Percentiles rank a stretch among this genome's conserved stretches.
Conservation (phyloP, 768 basidiomycete species). For the Leccinum subgranulosum region DNA sequence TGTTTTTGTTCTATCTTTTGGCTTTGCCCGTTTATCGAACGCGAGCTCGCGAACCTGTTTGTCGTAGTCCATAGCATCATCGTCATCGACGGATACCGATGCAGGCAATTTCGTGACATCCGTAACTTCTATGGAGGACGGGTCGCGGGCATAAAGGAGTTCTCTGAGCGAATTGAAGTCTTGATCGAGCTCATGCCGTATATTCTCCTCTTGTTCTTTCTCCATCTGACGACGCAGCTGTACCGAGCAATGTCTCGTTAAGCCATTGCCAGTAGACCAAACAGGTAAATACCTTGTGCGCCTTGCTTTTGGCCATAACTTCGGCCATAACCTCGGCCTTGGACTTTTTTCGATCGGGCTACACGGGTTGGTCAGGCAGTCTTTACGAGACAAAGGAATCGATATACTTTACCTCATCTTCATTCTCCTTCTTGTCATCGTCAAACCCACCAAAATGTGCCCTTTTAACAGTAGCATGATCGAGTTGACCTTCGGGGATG, state of each 20-base stretch:
- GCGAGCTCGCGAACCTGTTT: slow-evolving; percentile 88
- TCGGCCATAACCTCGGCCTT: slow-evolving; percentile 98
- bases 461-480: slow-evolving; percentile 58
- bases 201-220: slow-evolving; percentile 78
- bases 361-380: slow-evolving; percentile 5
- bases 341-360: slow-evolving; percentile 84
- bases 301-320: slow-evolving; percentile 95
- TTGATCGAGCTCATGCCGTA: slow-evolving; percentile 85
- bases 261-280: background rate
- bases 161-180: slow-evolving; percentile 80
- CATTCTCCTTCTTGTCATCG: slow-evolving; percentile 56
- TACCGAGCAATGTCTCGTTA: background rate
- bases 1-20: slow-evolving; percentile 94
- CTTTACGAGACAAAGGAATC: background rate
- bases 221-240: slow-evolving; percentile 88
- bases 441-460: slow-evolving; percentile 87
- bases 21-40: slow-evolving; percentile 89
- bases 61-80: slow-evolving; percentile 72
- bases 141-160: slow-evolving; percentile 61
- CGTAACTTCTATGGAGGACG: slow-evolving; percentile 39
- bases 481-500: slow-evolving; percentile 55
- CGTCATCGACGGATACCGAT: background rate
- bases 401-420: slow-evolving; percentile 43
- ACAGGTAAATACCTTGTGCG: slow-evolving; percentile 67
- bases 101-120: background rate